These are phyloP conservation scores for Sicyos baderoa DNA, from an alignment of 306 rosid species.

Conservation along the genomic window DNA sequence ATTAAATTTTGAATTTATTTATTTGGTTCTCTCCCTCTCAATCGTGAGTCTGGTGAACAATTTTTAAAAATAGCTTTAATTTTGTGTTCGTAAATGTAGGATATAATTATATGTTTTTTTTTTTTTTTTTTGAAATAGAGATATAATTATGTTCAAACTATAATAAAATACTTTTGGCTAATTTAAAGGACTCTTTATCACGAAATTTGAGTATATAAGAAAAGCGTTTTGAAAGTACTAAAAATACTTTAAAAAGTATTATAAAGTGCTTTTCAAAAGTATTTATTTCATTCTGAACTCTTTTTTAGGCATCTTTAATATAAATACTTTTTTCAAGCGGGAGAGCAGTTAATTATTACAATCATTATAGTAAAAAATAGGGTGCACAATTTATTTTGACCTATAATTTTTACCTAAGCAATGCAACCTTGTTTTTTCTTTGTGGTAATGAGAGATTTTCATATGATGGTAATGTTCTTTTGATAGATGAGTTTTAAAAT, in stretches of 20 bases:
- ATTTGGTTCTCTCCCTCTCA: background rate
- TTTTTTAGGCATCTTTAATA: too few relatives aligned
- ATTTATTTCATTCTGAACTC: background rate
- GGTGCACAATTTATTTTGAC: too few relatives aligned
- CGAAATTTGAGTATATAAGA: background rate
- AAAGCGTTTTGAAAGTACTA: background rate
- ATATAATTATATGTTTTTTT: too few relatives aligned
- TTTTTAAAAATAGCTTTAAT: background rate
- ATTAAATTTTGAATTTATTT: background rate
- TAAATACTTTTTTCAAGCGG: too few relatives aligned
- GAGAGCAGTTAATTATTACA: too few relatives aligned
- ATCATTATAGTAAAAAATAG: too few relatives aligned
- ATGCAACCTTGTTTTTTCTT: too few relatives aligned
- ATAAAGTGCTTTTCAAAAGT: background rate
- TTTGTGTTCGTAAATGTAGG: background rate
- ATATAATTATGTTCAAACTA: background rate
- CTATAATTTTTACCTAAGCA: too few relatives aligned
- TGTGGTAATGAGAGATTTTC: too few relatives aligned
- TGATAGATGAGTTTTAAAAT: too few relatives aligned
- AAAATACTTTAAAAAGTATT: background rate
- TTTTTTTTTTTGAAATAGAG: too few relatives aligned
- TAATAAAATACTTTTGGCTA: background rate
- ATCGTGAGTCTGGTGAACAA: background rate
- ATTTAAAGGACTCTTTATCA: background rate
- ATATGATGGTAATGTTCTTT: too few relatives aligned